Percentiles rank a stretch among this genome's conserved stretches.
Conservation (phyloP, 1,139 yeast genomes). For the Geotrichum candidum region DNA sequence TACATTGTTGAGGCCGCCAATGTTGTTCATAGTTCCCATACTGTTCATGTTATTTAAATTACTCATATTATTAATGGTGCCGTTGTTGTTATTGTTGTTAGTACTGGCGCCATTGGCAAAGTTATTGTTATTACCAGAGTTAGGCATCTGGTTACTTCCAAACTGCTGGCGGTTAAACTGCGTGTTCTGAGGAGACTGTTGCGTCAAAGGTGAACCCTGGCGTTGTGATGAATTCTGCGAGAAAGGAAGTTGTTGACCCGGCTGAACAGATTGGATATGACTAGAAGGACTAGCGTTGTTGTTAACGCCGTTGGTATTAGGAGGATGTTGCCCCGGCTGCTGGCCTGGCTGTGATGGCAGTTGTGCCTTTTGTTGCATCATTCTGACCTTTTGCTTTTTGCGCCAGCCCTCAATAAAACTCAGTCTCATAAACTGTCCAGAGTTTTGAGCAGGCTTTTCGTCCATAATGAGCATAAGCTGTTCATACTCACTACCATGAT, state of each 20-base stretch:
- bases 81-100: constrained; percentile 13
- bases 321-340: constrained; percentile 21
- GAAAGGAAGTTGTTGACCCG: constrained; percentile 20
- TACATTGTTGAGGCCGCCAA: constrained; percentile 5
- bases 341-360: constrained; percentile 22
- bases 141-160: background rate
- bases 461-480: constrained; percentile 66
- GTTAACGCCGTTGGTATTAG: background rate
- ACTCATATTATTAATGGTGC: constrained; percentile 18
- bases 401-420: constrained; percentile 39
- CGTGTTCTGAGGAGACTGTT: constrained; percentile 20
- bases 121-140: constrained; percentile 9
- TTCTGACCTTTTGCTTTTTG: constrained; percentile 32
- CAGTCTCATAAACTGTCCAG: constrained; percentile 39
- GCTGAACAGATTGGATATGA: constrained; percentile 21
- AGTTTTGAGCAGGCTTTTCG: constrained; percentile 28
- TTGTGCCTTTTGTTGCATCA: constrained; percentile 20
- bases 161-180: constrained; percentile 13
- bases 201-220: constrained; percentile 18
- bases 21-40: constrained; percentile 9
- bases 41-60: constrained; percentile 11
- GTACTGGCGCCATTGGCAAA: constrained; percentile 12
- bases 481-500: constrained; percentile 76
- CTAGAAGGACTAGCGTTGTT: background rate
- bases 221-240: constrained; percentile 18